These are phyloP conservation scores for Vanilla planifolia DNA, from an alignment of 106 monocot species.

Conservation along the genomic window DNA sequence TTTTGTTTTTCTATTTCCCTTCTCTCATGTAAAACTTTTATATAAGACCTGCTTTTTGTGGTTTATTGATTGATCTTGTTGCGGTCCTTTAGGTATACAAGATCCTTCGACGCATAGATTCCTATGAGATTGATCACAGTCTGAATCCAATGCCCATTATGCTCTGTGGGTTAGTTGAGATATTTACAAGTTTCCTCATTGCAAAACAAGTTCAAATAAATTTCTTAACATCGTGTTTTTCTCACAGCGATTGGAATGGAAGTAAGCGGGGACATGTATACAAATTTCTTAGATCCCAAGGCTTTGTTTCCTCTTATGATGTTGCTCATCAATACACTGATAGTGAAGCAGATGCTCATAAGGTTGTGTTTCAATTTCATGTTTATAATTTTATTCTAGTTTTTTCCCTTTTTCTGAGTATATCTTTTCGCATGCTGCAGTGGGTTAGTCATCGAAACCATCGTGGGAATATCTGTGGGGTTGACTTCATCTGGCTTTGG, in stretches of 20 bases:
- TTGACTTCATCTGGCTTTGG: constrained; percentile 96
- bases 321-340: constrained; percentile 87
- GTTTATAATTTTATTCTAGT: no score
- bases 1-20: not conserved
- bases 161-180: constrained; percentile 70
- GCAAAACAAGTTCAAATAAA: not conserved
- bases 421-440: constrained; percentile 21
- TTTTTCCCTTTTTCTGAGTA: no score
- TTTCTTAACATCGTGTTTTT: not conserved
- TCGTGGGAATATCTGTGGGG: constrained; percentile 91
- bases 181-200: not conserved
- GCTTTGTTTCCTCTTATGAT: constrained; percentile 93
- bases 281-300: constrained; percentile 89
- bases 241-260: constrained; percentile 91
- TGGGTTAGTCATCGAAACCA: constrained; percentile 99
- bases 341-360: constrained; percentile 89
- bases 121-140: constrained; percentile 72
- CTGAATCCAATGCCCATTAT: constrained; percentile 74
- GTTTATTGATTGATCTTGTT: not conserved
- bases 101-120: constrained; percentile 87
- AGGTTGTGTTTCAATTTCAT: constrained; percentile 29
- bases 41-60: no score
- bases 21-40: not conserved
- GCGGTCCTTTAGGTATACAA: constrained; percentile 56
- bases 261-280: constrained; percentile 96